Conservation (phyloP, 1,284 basidiomycete species). For the Irpex sp. region DNA sequence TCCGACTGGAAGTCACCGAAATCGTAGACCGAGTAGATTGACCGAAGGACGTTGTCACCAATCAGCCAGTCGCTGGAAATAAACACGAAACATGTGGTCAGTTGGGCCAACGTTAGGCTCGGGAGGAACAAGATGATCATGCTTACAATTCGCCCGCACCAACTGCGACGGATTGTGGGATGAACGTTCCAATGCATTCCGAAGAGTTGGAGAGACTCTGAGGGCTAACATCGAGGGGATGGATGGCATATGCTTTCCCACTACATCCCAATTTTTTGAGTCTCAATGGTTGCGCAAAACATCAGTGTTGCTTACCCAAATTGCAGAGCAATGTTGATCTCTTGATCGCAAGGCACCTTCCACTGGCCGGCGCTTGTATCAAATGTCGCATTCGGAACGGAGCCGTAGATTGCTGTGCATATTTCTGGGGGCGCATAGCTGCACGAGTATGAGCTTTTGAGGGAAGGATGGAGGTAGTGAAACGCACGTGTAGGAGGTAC, state of each 20-base stretch:
- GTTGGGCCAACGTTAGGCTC: not conserved
- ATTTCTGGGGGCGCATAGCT: constrained; percentile 63
- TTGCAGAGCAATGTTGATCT: constrained; percentile 71
- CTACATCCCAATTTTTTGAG: constrained; percentile 30
- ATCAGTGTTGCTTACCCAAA: constrained; percentile 48
- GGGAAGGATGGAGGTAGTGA: not conserved
- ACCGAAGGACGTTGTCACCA: constrained; percentile 78
- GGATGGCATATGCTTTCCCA: constrained; percentile 61
- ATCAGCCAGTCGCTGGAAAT: constrained; percentile 66
- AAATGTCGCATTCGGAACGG: constrained; percentile 52
- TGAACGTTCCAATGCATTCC: constrained; percentile 65
- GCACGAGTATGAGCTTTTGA: constrained; percentile 2
- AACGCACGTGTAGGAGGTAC: constrained; percentile 71
- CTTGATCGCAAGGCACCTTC: constrained; percentile 62
- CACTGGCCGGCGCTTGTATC: constrained; percentile 49
- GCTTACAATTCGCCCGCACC: constrained; percentile 59
- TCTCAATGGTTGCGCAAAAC: not conserved
- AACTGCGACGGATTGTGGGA: constrained; percentile 53
- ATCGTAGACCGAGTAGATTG: constrained; percentile 81
- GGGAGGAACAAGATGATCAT: not conserved
- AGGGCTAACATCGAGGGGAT: constrained; percentile 68
- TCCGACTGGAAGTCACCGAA: constrained; percentile 72
- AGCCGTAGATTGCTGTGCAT: constrained; percentile 60
- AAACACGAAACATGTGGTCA: not conserved
- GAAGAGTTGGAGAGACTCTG: constrained; percentile 35